Conservation (phyloP, 345 rosid genomes). For the Lumnitzera littorea region DNA sequence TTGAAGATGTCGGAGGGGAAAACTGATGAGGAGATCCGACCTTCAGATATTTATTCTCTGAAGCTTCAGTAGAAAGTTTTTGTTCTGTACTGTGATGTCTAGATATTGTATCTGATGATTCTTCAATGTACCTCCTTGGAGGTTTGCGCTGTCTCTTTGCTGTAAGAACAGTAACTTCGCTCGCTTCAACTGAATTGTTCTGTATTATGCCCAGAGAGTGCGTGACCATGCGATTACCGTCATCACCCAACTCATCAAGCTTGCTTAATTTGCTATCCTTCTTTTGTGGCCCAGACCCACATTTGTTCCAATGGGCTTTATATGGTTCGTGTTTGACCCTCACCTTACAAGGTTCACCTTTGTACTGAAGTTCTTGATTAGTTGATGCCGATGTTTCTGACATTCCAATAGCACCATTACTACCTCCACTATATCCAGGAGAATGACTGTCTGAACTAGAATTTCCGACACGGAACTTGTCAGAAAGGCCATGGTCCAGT, state of each 20-base stretch:
- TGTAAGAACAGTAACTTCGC: constrained; percentile 13
- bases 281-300: background rate
- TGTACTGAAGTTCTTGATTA: constrained; percentile 27
- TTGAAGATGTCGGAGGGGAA: constrained; percentile 12
- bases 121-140: constrained; percentile 47
- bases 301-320: constrained; percentile 14
- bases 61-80: constrained; percentile 12
- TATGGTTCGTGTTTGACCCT: constrained; percentile 10
- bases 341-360: constrained; percentile 23
- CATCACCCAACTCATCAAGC: constrained; percentile 34
- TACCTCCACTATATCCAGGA: constrained; percentile 51
- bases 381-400: constrained; percentile 44
- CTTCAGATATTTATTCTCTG: constrained; percentile 19
- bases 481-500: constrained; percentile 22
- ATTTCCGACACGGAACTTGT: constrained; percentile 24
- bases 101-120: constrained; percentile 24
- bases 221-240: constrained; percentile 31
- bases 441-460: constrained; percentile 60
- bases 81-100: constrained; percentile 8
- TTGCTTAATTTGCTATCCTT: constrained; percentile 12
- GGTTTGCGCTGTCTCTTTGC: constrained; percentile 43
- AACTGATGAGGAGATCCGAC: constrained; percentile 17
- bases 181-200: constrained; percentile 22
- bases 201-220: constrained; percentile 25
- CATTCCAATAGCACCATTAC: constrained; percentile 34